A percentile compares a stretch with the other conserved stretches of the same genome.
phyloP scores from a whole-genome alignment of 2,329 filamentous ascomycete species.

The Fusarium metavorans region DNA sequence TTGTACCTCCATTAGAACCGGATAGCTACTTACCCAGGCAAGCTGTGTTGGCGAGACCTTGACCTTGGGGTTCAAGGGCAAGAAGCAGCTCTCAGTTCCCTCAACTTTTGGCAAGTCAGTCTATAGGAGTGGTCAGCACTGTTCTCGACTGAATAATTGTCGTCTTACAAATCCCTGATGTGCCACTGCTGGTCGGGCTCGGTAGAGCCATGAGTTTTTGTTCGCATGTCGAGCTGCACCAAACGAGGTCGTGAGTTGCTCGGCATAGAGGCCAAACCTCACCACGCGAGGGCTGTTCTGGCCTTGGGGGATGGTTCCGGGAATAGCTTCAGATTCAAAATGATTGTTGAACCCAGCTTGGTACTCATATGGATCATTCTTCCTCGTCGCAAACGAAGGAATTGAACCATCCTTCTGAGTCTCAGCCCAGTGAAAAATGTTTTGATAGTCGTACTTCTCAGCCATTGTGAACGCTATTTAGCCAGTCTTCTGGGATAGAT shows the following conservation, averaged over 20 bases:
- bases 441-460: conserved; percentile 56
- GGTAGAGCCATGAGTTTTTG: conserved; percentile 49
- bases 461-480: conserved; percentile 13
- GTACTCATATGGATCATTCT: conserved; percentile 62
- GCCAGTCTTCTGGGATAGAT: not conserved
- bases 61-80: conserved; percentile 39
- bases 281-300: conserved; percentile 59
- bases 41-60: conserved; percentile 41
- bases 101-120: conserved; percentile 40
- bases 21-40: conserved; percentile 31
- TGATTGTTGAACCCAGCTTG: conserved; percentile 66
- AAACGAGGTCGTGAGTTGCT: conserved; percentile 58
- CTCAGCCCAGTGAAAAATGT: conserved; percentile 69
- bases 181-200: conserved; percentile 46
- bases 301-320: conserved; percentile 59
- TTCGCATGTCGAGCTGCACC: conserved; percentile 47
- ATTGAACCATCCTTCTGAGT: conserved; percentile 68
- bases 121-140: not conserved
- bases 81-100: conserved; percentile 42
- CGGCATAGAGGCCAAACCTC: conserved; percentile 53
- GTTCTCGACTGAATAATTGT: fast-evolving
- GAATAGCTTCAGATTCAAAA: conserved; percentile 57
- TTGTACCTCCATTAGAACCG: fast-evolving
- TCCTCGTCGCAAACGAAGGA: conserved; percentile 62
- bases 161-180: conserved; percentile 46